These are phyloP conservation scores for Lactarius hengduanensis DNA, from an alignment of 768 basidiomycete genomes.

Conservation along the genomic window DNA sequence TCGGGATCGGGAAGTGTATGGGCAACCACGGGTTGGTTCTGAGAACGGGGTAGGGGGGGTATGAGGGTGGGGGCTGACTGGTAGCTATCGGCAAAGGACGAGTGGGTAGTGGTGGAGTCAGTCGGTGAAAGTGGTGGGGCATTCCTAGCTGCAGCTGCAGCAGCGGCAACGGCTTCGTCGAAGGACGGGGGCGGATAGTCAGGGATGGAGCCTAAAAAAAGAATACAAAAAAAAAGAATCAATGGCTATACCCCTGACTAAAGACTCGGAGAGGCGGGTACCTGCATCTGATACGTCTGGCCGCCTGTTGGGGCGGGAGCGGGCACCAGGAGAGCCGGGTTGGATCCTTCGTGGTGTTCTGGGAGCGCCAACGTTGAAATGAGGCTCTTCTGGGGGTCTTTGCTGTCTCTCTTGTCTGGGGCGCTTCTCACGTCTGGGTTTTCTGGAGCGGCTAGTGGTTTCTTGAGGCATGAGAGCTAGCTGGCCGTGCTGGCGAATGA, in stretches of 20 bases:
- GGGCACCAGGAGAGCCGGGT: slow-evolving; percentile 26
- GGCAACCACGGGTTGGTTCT: slow-evolving; percentile 20
- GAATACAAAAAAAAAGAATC: background rate
- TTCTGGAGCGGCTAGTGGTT: slow-evolving; percentile 48
- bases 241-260: slow-evolving; percentile 6
- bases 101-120: slow-evolving; percentile 15
- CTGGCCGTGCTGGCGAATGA: slow-evolving; percentile 53
- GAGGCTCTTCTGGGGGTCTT: slow-evolving; percentile 26
- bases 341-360: slow-evolving; percentile 24
- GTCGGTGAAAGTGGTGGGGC: slow-evolving; percentile 23
- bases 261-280: slow-evolving; percentile 23
- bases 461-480: slow-evolving; percentile 51
- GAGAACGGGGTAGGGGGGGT: slow-evolving; percentile 24
- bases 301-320: slow-evolving; percentile 21
- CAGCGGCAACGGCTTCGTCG: slow-evolving; percentile 53
- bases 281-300: slow-evolving; percentile 37
- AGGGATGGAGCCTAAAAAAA: slow-evolving; percentile 37
- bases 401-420: slow-evolving; percentile 20
- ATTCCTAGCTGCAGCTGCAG: slow-evolving; percentile 24
- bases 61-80: slow-evolving; percentile 26
- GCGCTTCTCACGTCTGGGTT: slow-evolving; percentile 38
- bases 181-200: slow-evolving; percentile 78
- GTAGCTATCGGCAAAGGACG: slow-evolving; percentile 18
- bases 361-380: slow-evolving; percentile 28
- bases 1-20: slow-evolving; percentile 14